These are phyloP conservation scores for Aureobasidium mangrovei DNA, from an alignment of 2,329 filamentous ascomycete species.

Conservation along the genomic window DNA sequence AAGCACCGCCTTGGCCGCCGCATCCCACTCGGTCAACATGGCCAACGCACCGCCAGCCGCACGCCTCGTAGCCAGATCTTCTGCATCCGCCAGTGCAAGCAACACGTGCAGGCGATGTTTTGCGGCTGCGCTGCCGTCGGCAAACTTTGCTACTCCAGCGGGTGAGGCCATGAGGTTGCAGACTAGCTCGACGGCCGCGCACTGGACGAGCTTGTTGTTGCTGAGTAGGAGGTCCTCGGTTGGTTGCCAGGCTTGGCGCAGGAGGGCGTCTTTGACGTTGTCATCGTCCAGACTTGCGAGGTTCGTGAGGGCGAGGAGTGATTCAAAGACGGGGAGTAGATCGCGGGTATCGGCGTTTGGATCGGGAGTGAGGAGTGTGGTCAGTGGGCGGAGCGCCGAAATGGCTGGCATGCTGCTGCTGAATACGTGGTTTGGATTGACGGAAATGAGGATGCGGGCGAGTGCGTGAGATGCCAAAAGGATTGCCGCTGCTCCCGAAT, in stretches of 20 bases:
- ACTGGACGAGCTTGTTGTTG: slow-evolving; percentile 64
- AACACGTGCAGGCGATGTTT: slow-evolving; percentile 71
- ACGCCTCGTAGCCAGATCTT: slow-evolving; percentile 68
- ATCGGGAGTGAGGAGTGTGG: slow-evolving; percentile 62
- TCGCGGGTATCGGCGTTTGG: slow-evolving; percentile 54
- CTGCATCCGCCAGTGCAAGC: slow-evolving; percentile 77
- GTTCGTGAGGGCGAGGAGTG: slow-evolving; percentile 86
- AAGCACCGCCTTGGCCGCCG: slow-evolving; percentile 62
- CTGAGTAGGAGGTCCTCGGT: slow-evolving; percentile 79
- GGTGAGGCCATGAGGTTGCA: slow-evolving; percentile 77
- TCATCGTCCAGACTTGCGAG: slow-evolving; percentile 65
- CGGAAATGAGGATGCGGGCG: slow-evolving; percentile 68
- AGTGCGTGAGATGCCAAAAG: slow-evolving; percentile 17
- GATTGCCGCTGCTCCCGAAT: background rate
- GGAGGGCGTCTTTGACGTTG: slow-evolving; percentile 57
- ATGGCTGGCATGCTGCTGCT: slow-evolving; percentile 62
- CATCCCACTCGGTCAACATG: slow-evolving; percentile 69
- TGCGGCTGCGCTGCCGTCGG: slow-evolving; percentile 57
- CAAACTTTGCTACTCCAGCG: slow-evolving; percentile 59
- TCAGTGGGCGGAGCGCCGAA: slow-evolving; percentile 73
- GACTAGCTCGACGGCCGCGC: slow-evolving; percentile 77
- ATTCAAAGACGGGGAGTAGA: slow-evolving; percentile 81
- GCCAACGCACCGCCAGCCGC: slow-evolving; percentile 86
- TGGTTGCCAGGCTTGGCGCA: slow-evolving; percentile 62
- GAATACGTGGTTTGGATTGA: slow-evolving; percentile 60